phyloP scores from a whole-genome alignment of 257 asterid species.

The Petunia axillaris region DNA sequence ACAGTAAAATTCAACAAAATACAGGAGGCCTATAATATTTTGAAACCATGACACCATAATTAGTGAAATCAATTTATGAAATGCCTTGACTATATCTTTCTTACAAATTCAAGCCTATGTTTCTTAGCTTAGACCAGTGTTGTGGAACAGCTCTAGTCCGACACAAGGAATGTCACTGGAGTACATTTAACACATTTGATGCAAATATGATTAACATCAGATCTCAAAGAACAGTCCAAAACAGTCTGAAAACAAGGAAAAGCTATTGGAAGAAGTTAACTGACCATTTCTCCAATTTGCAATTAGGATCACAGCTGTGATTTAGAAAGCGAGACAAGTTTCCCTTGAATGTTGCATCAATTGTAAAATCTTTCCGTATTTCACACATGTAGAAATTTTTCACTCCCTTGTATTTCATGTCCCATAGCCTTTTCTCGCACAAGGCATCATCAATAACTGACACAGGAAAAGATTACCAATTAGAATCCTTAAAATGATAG shows the following conservation, averaged over 20 bases:
- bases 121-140: not conserved
- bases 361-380: slow-evolving; percentile 81
- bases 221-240: not conserved
- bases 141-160: not conserved
- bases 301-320: slow-evolving; percentile 93
- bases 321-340: slow-evolving; percentile 87
- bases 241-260: not conserved
- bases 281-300: slow-evolving; percentile 92
- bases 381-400: slow-evolving; percentile 95
- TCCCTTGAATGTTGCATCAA: slow-evolving; percentile 95
- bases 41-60: slow-evolving; percentile 1
- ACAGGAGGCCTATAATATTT: not conserved
- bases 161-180: not conserved
- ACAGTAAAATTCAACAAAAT: slow-evolving; percentile 1
- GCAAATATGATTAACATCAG: not conserved
- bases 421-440: slow-evolving; percentile 93
- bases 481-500: not conserved
- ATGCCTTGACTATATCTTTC: not conserved
- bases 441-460: slow-evolving; percentile 87
- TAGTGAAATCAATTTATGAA: not conserved
- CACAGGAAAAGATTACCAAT: slow-evolving; percentile 31
- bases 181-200: not conserved
- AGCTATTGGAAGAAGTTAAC: slow-evolving; percentile 35
- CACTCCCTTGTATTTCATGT: slow-evolving; percentile 75
- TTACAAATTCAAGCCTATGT: not conserved